phyloP scores from a whole-genome alignment of 2,329 filamentous ascomycete genomes.

The Lasiodiplodia theobromae region DNA sequence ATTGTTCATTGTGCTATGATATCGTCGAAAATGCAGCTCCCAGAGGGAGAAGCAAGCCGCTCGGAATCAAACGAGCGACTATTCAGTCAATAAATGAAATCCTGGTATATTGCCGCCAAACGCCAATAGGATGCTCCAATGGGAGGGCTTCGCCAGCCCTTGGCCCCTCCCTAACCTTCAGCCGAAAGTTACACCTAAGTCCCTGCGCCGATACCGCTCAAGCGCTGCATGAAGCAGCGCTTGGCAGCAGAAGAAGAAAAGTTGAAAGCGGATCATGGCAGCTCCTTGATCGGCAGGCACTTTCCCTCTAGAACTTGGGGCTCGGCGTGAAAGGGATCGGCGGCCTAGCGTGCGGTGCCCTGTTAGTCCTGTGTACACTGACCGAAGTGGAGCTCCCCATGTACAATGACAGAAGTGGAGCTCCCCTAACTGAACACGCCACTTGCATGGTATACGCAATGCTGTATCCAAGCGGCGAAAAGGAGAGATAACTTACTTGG shows the following conservation, averaged over 20 bases:
- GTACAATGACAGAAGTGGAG: not conserved
- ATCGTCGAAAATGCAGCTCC: not conserved
- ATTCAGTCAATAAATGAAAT: not conserved
- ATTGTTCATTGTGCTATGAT: not conserved
- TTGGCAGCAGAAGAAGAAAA: not conserved
- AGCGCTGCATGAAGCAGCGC: not conserved
- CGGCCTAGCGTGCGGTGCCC: constrained; percentile 23
- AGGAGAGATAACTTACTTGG: constrained; percentile 40
- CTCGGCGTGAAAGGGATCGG: constrained; percentile 31
- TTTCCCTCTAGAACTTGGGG: constrained; percentile 29
- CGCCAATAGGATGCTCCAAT: constrained; percentile 9
- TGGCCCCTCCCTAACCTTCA: constrained; percentile 10
- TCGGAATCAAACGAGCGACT: constrained; percentile 8
- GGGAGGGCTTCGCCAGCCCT: constrained; percentile 24
- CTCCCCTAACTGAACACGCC: constrained; percentile 34
- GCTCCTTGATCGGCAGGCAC: constrained; percentile 5
- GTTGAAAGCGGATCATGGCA: constrained; percentile 2
- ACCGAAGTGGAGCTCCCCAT: not conserved
- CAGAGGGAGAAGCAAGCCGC: not conserved
- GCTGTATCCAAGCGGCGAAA: not conserved
- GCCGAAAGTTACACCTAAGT: not conserved
- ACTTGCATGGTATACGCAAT: constrained; percentile 29
- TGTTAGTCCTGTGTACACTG: constrained; percentile 13
- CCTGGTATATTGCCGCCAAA: constrained; percentile 23
- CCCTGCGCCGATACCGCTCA: not conserved